Evolutionary conservation across 306 rosid species (phyloP).

Genomic region (Vicia villosa): DNA sequence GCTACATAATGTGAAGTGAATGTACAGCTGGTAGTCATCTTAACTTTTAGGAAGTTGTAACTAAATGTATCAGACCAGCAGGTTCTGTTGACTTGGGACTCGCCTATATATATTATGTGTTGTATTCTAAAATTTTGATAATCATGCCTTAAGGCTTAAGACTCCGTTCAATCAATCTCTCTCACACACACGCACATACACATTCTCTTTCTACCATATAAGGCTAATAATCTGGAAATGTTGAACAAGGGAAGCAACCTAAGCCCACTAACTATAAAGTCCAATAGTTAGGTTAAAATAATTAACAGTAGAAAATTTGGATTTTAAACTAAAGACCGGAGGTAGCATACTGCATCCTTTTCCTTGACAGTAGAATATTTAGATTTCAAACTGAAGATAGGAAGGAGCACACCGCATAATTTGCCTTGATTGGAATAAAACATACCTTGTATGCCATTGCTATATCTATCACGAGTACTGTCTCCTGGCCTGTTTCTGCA

Average conservation of each 20-base stretch:
- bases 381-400: conserved; percentile 3
- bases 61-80: background rate
- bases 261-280: background rate
- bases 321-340: conserved; percentile 8
- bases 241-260: conserved; percentile 3
- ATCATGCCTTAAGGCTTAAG: background rate
- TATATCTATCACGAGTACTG: conserved; percentile 77
- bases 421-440: conserved; percentile 21
- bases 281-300: conserved; percentile 17
- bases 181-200: background rate
- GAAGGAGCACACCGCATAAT: background rate
- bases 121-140: background rate
- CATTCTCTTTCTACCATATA: conserved; percentile 10
- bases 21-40: background rate
- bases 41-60: conserved; percentile 8
- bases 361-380: background rate
- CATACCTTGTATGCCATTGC: conserved; percentile 68
- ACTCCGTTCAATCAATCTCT: conserved; percentile 7
- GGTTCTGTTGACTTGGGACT: background rate
- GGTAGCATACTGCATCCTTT: background rate
- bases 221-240: conserved; percentile 17
- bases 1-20: background rate
- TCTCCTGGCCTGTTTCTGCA: conserved; percentile 99
- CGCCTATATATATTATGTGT: background rate
- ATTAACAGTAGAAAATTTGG: background rate